phyloP scores from a whole-genome alignment of 352 stramenopile species.

The Phytophthora colocasiae region DNA sequence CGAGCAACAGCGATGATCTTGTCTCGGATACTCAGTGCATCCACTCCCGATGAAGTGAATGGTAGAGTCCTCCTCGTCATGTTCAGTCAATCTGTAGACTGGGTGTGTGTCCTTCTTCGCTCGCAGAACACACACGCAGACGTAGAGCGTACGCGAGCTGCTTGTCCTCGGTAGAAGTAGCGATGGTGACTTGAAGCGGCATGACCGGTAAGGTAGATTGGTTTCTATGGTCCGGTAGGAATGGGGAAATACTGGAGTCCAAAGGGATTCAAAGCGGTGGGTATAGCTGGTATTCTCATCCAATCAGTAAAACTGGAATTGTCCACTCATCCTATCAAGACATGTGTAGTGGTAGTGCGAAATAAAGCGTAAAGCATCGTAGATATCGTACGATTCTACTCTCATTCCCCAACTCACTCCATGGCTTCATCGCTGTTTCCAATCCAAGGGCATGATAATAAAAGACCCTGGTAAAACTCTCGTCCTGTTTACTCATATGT shows the following conservation, averaged over 20 bases:
- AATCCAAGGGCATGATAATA: no score
- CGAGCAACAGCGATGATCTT: no score
- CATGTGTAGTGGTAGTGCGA: slow-evolving; percentile 5
- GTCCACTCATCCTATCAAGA: slow-evolving; percentile 9
- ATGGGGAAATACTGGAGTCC: no score
- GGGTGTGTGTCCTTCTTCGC: slow-evolving; percentile 6
- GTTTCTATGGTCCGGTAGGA: no score
- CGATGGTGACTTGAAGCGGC: neutral
- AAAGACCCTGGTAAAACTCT: no score
- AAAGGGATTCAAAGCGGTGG: neutral
- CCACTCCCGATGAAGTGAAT: slow-evolving; percentile 11
- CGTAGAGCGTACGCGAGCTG: slow-evolving; percentile 8
- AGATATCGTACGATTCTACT: no score
- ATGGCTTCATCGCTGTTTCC: no score
- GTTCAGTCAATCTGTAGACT: neutral
- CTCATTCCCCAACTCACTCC: no score
- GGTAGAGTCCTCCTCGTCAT: neutral
- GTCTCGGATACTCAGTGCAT: no score
- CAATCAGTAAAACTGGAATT: neutral
- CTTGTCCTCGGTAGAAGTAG: neutral
- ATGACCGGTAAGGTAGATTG: neutral
- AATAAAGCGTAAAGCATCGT: neutral
- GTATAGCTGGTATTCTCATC: neutral
- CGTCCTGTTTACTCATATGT: no score
- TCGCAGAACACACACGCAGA: slow-evolving; percentile 5